A percentile compares a stretch with the other conserved stretches of the same genome.
Conservation (phyloP, 78 protist genomes). For the Dictyostelium intermedium region DNA sequence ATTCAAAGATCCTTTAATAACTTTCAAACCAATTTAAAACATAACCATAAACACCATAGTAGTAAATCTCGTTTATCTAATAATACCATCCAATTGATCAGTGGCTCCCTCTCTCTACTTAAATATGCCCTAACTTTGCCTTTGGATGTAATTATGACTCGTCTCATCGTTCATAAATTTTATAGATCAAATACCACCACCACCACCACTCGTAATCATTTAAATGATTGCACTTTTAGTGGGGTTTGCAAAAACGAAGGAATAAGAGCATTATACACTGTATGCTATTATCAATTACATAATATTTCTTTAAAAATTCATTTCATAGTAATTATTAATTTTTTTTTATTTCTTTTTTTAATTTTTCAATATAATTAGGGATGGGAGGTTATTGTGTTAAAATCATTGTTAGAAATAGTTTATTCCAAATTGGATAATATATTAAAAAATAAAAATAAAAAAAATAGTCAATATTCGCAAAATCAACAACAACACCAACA, state of each 20-base stretch:
- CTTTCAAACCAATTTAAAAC: neutral
- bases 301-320: no score
- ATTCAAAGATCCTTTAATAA: conserved; percentile 30
- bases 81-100: neutral
- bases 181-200: conserved; percentile 14
- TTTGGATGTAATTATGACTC: conserved; percentile 59
- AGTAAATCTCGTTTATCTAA: neutral
- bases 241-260: conserved; percentile 65
- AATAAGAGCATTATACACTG: conserved; percentile 48
- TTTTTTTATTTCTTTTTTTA: neutral
- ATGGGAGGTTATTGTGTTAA: conserved; percentile 56
- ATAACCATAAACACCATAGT: no score
- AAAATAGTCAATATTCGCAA: neutral
- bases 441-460: neutral
- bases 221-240: conserved; percentile 43
- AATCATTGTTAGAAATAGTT: conserved; percentile 26
- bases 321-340: no score
- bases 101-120: neutral
- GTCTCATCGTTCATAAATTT: conserved; percentile 54
- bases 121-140: conserved; percentile 60
- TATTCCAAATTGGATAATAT: conserved; percentile 19
- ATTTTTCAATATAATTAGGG: no score
- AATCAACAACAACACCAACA: neutral
- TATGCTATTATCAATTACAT: no score
- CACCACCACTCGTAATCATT: neutral